Base-by-base conservation (phyloP, 148 eudicot species). In the Camellia granthamiana region DNA sequence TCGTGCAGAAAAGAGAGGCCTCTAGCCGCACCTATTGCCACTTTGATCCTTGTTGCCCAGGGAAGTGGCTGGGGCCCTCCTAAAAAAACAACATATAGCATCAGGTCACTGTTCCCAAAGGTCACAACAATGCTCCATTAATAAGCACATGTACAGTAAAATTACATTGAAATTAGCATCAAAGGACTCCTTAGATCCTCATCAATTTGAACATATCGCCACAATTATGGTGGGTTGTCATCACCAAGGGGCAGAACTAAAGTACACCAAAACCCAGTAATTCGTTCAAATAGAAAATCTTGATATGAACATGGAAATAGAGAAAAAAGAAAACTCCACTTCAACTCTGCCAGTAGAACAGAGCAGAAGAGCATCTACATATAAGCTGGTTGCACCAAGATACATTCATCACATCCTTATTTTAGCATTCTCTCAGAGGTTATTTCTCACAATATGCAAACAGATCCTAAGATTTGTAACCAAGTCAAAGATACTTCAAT, bases 41-140 rank as follows among this genome's bases (percentile, higher is more conserved):
- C 91, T 87, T 87, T 91, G 54, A 91, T 85, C 87, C 95, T 88
- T 64, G 87, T 82, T 69, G 87, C 85, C 95, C 93, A 91, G 15
- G 91, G 83, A 69, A 91, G 85, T 42, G 92, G 94, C 74, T 88
- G 91, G 3, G 94, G 90, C 51, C 94, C 94, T 82, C 88, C 94
- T 91, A 81, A 51, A 62, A 59, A 30, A 63, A 77, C 23, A 54
- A 9, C 14, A 60, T 63, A 41, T 18, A 21, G 81, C 11, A 61
- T 63, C 15, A 18, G 46, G 60, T 55, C 41, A 72, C 44, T 23
- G 63, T 30, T 55, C 38, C 63, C 47, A 54, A 30, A 73, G 15
- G 43, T 73, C n/a, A 3, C 4, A 52, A 47, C 8, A 49, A 47
- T 47, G 41, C 75, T 15, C 46, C 75, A 0, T 46, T 46, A 49